Conservation (phyloP, 331 rosid genomes). For the Malus hybrid region DNA sequence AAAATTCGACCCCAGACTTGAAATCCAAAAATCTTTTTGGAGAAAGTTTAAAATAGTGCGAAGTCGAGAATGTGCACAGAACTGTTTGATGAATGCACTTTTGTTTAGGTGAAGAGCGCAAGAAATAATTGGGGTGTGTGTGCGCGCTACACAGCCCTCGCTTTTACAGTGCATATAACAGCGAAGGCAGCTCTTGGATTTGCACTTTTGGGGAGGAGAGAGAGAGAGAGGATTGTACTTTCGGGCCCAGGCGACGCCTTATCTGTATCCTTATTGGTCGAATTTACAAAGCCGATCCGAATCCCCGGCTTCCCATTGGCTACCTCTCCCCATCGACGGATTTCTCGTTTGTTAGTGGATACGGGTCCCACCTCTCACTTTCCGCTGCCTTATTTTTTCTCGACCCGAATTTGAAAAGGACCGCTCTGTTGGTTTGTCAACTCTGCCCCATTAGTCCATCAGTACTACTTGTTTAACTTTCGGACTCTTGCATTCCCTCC, state of each 20-base stretch:
- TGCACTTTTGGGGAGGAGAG: slow-evolving; percentile 51
- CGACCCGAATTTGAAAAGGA: slow-evolving; percentile 23
- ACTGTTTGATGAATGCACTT: background rate
- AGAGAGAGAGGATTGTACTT: slow-evolving; percentile 20
- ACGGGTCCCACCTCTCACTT: slow-evolving; percentile 17
- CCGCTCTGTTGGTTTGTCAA: slow-evolving; percentile 23
- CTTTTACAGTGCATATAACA: slow-evolving; percentile 52
- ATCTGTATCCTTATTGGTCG: slow-evolving; percentile 71
- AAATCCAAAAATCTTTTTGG: background rate
- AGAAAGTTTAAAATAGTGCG: background rate
- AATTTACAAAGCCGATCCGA: slow-evolving; percentile 40
- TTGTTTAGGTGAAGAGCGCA: background rate
- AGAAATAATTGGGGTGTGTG: background rate
- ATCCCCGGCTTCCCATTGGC: slow-evolving; percentile 47
- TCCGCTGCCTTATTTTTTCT: background rate
- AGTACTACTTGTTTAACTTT: background rate
- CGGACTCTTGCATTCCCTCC: background rate
- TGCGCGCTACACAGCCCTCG: slow-evolving; percentile 46
- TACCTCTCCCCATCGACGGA: slow-evolving; percentile 26
- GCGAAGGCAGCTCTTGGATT: slow-evolving; percentile 13
- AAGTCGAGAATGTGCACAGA: background rate
- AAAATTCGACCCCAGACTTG: background rate
- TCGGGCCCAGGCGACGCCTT: slow-evolving; percentile 51
- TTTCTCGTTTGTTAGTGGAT: slow-evolving; percentile 23
- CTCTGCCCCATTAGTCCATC: slow-evolving; percentile 6